These are phyloP conservation scores for Aspergillus udagawae DNA, from an alignment of 2,329 filamentous ascomycete species.

Conservation along the genomic window DNA sequence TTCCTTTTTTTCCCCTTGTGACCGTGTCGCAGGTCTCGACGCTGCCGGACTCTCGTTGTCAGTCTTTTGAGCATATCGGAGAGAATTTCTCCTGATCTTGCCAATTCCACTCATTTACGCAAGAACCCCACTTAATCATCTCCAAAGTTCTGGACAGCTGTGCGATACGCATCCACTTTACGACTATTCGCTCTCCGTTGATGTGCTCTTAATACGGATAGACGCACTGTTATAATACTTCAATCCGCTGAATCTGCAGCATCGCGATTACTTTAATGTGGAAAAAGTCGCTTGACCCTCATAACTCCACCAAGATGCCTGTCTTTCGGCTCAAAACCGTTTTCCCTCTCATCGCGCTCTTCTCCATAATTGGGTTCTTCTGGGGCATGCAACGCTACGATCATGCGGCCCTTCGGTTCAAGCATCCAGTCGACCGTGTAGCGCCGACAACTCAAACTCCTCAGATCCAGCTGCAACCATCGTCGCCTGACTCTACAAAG, in stretches of 20 bases:
- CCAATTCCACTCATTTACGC: slow-evolving; percentile 21
- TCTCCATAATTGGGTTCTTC: slow-evolving; percentile 37
- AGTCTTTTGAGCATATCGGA: slow-evolving; percentile 15
- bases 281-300: slow-evolving; percentile 20
- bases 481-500: slow-evolving; percentile 11
- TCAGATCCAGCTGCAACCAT: slow-evolving; percentile 22
- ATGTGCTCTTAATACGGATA: slow-evolving; percentile 10
- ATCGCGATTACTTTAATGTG: slow-evolving; percentile 24
- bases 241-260: not conserved
- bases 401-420: slow-evolving; percentile 34
- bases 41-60: slow-evolving; percentile 35
- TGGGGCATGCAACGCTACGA: slow-evolving; percentile 39
- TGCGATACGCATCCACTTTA: not conserved
- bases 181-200: not conserved
- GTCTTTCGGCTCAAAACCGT: slow-evolving; percentile 37
- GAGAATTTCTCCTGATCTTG: slow-evolving; percentile 3
- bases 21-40: slow-evolving; percentile 32
- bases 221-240: slow-evolving; percentile 9
- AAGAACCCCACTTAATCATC: not conserved
- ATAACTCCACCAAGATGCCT: slow-evolving; percentile 34
- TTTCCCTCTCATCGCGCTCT: slow-evolving; percentile 35
- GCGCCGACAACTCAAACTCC: slow-evolving; percentile 14
- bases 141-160: not conserved
- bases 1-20: slow-evolving; percentile 12
- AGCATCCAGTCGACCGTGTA: slow-evolving; percentile 31